Evolutionary conservation across 2,329 filamentous ascomycete genomes (phyloP).

Genomic region (Ceratocystis albifundus): DNA sequence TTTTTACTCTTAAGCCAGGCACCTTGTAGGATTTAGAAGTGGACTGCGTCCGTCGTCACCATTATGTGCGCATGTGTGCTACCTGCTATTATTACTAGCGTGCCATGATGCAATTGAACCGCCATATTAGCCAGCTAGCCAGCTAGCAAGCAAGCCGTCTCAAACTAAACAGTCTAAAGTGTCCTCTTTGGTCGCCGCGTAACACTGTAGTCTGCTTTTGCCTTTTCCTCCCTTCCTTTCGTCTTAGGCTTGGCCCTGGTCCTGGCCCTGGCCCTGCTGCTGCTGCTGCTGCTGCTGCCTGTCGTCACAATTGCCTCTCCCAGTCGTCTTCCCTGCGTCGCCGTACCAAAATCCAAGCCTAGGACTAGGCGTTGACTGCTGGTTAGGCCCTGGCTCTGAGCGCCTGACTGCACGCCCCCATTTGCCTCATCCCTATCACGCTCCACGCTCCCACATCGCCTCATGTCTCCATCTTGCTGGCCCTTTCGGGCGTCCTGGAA

Average conservation of each 20-base stretch:
- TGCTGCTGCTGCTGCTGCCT: no score
- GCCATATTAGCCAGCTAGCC: no score
- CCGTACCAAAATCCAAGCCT: slow-evolving; percentile 15
- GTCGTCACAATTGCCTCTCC: slow-evolving; percentile 3
- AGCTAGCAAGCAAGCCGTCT: no score
- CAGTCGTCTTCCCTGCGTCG: not conserved
- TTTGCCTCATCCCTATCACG: slow-evolving; percentile 7
- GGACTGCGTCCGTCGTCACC: not conserved
- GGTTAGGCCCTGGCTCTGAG: slow-evolving; percentile 7
- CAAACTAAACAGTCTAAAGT: not conserved
- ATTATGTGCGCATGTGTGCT: not conserved
- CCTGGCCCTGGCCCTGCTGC: no score
- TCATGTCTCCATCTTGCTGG: not conserved
- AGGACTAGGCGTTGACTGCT: slow-evolving; percentile 18
- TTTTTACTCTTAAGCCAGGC: no score
- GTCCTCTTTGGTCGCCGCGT: slow-evolving; percentile 7
- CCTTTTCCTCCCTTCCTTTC: slow-evolving; percentile 2
- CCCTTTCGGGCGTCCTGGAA: not conserved
- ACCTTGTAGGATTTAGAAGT: not conserved
- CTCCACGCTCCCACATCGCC: not conserved
- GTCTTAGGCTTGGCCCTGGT: slow-evolving; percentile 2
- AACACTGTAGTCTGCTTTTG: slow-evolving; percentile 4
- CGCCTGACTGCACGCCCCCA: not conserved
- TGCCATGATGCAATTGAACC: not conserved
- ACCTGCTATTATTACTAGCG: not conserved